These are phyloP conservation scores for Pestalotiopsis sp. DNA, from an alignment of 2,329 filamentous ascomycete species.

Conservation along the genomic window DNA sequence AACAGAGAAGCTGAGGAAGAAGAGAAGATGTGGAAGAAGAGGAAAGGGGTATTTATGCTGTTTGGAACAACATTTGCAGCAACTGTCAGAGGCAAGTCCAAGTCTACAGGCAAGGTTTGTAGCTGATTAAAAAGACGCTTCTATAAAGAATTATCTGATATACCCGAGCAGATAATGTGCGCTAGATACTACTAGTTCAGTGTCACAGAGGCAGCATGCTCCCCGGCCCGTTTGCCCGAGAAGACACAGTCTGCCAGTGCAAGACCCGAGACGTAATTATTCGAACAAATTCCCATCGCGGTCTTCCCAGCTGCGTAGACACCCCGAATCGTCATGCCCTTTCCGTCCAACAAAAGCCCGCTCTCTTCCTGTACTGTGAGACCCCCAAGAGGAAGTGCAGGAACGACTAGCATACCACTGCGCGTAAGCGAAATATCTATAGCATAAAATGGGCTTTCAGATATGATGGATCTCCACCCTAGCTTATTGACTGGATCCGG, in stretches of 20 bases:
- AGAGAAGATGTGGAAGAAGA: too few species aligned
- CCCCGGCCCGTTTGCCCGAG: constrained; percentile 14
- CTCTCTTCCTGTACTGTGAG: constrained; percentile 6
- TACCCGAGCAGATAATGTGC: too few species aligned
- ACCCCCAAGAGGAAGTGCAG: constrained; percentile 9
- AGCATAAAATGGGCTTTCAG: constrained; percentile 10
- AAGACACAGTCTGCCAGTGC: constrained; percentile 16
- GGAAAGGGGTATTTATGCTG: too few species aligned
- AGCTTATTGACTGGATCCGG: constrained; percentile 12
- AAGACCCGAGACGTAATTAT: constrained; percentile 14
- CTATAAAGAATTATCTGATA: too few species aligned
- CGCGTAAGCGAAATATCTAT: constrained; percentile 7
- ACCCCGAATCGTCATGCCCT: neutral
- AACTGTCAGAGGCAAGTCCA: too few species aligned
- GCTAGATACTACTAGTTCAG: too few species aligned
- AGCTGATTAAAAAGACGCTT: too few species aligned
- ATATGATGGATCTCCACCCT: constrained; percentile 4
- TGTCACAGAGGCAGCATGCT: neutral
- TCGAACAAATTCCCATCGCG: constrained; percentile 15
- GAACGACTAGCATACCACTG: constrained; percentile 1
- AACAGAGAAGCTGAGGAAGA: too few species aligned
- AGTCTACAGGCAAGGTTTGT: too few species aligned
- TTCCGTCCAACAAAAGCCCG: constrained; percentile 5
- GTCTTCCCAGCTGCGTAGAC: constrained; percentile 14
- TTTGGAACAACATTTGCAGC: too few species aligned